Base-by-base conservation (phyloP, 176 grass and related monocot species). In the Avena insularis region DNA sequence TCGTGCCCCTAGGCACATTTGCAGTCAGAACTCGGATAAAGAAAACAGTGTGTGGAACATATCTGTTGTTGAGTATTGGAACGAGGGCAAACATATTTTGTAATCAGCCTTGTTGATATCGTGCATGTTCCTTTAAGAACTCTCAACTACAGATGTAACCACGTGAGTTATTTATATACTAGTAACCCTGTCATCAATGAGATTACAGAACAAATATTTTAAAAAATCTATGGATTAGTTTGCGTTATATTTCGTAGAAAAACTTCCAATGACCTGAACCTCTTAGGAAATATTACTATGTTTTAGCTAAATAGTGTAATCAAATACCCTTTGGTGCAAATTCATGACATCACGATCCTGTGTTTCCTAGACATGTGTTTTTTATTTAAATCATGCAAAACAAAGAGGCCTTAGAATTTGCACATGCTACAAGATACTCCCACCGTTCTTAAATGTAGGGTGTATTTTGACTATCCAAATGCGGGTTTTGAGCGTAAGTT, bases 281-380 rank as follows among this genome's bases (percentile, higher is more conserved):
- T 74, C 71, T 74, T 74, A 43, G 43, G 12, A 66, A 74, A 74
- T 47, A 74, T 49, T 23, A 21, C 45, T 49, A 74, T 74, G n/a
- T 49, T 74, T 16, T 70, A 20, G 16, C 38, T 20, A 70, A 16
- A 49, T 74, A n/a, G 21, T 25, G 21, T 3, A 49, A 74, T 49
- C n/a, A 27, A 74, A 74, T 23, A 74, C 45, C 27, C 12, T 49
- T 74, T 74, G 71, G 71, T 25, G 45, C n/a, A 25, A 74, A 49
- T 49, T 73, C 63, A 48, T 25, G 43, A 73, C 36, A 73, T 23
- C 43, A 12, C 6, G 20, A 40, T 73, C 11, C 20, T 47, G 23
- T 11, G 70, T 25, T 49, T 74, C 70, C 2, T 74, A 48, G 23
- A 49, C 71, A 49, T 49, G 71, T 25, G n/a, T 21, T 23, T 38